A percentile compares a stretch with the other conserved stretches of the same genome.
Evolutionary conservation across 352 stramenopile species (phyloP).

Genomic region (Phytophthora foliorum): DNA sequence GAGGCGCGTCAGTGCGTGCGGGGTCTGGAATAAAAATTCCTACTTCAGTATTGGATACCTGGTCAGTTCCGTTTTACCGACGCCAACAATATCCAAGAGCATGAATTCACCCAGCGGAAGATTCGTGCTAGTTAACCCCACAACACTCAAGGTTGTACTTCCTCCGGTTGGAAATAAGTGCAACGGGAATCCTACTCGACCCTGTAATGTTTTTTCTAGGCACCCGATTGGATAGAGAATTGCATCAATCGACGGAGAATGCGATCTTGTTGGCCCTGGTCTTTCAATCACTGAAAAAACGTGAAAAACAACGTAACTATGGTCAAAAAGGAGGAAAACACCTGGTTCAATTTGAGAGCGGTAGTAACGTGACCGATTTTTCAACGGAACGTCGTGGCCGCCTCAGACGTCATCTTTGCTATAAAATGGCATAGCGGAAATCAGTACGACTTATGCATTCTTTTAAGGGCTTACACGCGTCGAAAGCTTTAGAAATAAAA

Average conservation of each 20-base stretch:
- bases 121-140: no score
- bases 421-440: neutral
- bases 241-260: neutral
- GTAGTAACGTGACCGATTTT: neutral
- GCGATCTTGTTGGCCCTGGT: neutral
- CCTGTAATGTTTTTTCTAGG: neutral
- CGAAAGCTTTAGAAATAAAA: neutral
- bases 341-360: neutral
- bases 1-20: constrained; percentile 95
- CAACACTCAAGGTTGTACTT: no score
- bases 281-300: neutral
- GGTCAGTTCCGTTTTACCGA: constrained; percentile 98
- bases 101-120: constrained; percentile 95
- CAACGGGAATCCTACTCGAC: neutral
- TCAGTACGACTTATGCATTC: neutral
- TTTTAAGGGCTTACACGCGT: neutral
- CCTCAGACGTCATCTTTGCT: neutral
- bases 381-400: neutral
- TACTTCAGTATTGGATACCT: constrained; percentile 96
- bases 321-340: neutral
- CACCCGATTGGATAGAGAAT: neutral
- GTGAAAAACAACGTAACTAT: neutral
- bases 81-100: constrained; percentile 95
- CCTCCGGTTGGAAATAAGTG: neutral
- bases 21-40: constrained; percentile 97